phyloP scores from a whole-genome alignment of 805 yeast species.

The Monosporozyma aerobia region DNA sequence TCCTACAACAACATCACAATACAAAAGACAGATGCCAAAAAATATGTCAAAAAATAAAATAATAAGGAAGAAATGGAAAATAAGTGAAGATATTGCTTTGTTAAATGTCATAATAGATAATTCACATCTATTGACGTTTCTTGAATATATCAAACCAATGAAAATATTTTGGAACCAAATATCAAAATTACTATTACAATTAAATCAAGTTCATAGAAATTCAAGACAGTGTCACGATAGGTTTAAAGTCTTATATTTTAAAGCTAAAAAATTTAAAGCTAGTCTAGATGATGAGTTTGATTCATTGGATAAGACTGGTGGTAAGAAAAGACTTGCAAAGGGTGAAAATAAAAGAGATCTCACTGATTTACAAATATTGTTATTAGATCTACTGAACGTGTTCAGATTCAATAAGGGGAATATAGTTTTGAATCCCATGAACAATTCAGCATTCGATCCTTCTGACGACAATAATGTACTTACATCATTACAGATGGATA shows the following conservation, averaged over 20 bases:
- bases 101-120: slow-evolving; percentile 12
- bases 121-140: slow-evolving; percentile 15
- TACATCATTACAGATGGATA: not conserved
- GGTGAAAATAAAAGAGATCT: not conserved
- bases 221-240: slow-evolving; percentile 27
- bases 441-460: not conserved
- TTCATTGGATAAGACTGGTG: not conserved
- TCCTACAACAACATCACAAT: not conserved
- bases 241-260: slow-evolving; percentile 20
- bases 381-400: slow-evolving; percentile 11
- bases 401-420: slow-evolving; percentile 17
- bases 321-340: not conserved
- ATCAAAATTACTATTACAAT: slow-evolving; percentile 14
- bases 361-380: slow-evolving; percentile 8
- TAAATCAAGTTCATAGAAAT: slow-evolving; percentile 16
- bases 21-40: not conserved
- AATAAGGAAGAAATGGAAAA: slow-evolving; percentile 20
- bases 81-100: slow-evolving; percentile 17
- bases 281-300: not conserved
- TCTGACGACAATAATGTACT: not conserved
- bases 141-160: slow-evolving; percentile 25
- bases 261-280: slow-evolving; percentile 9
- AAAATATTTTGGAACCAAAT: slow-evolving; percentile 23
- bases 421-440: slow-evolving; percentile 11
- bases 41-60: slow-evolving; percentile 2